These are phyloP conservation scores for Schizochytrium sp. DNA, from an alignment of 108 stramenopile species.

Conservation along the genomic window DNA sequence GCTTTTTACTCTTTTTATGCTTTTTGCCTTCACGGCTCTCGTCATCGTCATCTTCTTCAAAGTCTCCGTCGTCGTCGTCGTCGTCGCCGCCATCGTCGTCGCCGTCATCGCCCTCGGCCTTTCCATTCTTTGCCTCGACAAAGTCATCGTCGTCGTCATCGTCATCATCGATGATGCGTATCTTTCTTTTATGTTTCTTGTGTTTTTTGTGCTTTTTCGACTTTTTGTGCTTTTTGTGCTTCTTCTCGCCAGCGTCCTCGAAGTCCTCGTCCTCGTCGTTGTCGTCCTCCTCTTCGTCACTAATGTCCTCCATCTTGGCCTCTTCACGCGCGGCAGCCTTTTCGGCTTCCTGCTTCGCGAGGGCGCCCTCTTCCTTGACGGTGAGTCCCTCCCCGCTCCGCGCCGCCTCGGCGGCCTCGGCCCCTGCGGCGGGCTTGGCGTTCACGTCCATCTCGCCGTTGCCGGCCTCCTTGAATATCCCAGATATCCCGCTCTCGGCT, in stretches of 20 bases:
- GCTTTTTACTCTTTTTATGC: neutral
- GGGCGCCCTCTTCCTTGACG: neutral
- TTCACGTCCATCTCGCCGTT: neutral
- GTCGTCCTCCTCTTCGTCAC: neutral
- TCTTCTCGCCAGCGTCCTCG: neutral
- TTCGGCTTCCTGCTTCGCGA: neutral
- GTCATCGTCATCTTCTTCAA: conserved; percentile 20
- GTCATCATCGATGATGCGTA: neutral
- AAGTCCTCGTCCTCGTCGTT: neutral
- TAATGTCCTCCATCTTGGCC: too few relatives aligned
- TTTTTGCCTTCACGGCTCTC: neutral
- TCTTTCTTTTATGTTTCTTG: neutral
- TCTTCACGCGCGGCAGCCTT: neutral
- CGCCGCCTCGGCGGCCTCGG: neutral
- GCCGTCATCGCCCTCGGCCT: conserved; percentile 13
- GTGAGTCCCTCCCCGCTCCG: neutral
- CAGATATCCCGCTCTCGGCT: too few relatives aligned
- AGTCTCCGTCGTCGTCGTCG: conserved; percentile 27
- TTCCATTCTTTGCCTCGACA: neutral
- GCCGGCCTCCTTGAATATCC: neutral
- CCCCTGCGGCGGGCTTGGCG: neutral
- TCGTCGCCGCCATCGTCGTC: conserved; percentile 29
- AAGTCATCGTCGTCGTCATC: neutral
- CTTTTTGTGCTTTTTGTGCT: neutral
- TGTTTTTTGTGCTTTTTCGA: neutral